Percentiles rank a stretch among this genome's conserved stretches.
Conservation (phyloP, 176 grass and related monocot genomes). For the Oryza meyeriana region DNA sequence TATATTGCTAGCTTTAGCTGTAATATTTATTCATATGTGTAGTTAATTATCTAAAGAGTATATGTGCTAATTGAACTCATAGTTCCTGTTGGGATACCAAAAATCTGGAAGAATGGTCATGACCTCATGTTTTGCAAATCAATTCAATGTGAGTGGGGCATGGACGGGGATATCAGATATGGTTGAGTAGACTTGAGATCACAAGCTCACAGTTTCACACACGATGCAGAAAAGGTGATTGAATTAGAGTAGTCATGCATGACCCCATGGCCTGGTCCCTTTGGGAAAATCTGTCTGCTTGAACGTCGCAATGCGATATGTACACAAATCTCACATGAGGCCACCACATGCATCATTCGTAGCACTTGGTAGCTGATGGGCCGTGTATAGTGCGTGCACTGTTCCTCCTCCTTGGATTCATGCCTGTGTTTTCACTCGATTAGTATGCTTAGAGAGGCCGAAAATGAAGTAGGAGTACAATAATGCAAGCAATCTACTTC, state of each 20-base stretch:
- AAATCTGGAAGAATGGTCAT: not conserved
- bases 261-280: not conserved
- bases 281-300: constrained; percentile 51
- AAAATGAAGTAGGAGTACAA: not conserved
- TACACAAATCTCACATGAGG: constrained; percentile 11
- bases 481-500: no score
- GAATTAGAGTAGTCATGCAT: not conserved
- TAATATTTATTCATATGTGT: not conserved
- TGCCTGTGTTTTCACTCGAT: not conserved
- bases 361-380: no score
- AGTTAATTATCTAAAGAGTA: not conserved
- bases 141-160: not conserved
- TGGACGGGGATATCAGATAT: not conserved
- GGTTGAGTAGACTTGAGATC: not conserved
- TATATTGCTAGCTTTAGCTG: not conserved
- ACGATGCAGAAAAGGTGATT: not conserved
- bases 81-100: not conserved
- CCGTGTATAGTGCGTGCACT: not conserved
- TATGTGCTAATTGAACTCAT: not conserved
- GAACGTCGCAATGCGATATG: not conserved
- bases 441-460: not conserved
- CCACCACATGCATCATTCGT: no score
- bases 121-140: not conserved
- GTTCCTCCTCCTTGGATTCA: not conserved
- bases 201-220: not conserved